A percentile compares a stretch with the other conserved stretches of the same genome.
phyloP scores from a whole-genome alignment of 768 basidiomycete genomes.

The Panaeolus papilionaceus region DNA sequence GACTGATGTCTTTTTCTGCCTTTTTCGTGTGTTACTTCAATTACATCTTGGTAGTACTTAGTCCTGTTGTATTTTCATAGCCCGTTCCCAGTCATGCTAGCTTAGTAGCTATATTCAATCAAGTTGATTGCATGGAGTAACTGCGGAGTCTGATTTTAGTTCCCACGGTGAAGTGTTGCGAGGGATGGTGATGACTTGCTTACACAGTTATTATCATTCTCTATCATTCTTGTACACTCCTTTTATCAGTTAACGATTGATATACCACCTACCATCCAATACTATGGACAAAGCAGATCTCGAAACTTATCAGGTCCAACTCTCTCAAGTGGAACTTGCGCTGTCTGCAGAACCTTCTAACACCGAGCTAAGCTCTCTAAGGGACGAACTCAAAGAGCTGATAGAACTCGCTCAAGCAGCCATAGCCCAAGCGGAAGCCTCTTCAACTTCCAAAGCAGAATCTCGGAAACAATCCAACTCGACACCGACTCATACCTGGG shows the following conservation, averaged over 20 bases:
- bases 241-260: background rate
- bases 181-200: conserved; percentile 4
- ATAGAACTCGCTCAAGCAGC: conserved; percentile 80
- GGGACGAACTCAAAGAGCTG: conserved; percentile 81
- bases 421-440: conserved; percentile 68
- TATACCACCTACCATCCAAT: conserved; percentile 17
- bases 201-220: conserved; percentile 10
- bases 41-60: background rate
- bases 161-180: conserved; percentile 23
- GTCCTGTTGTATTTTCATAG: background rate
- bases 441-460: conserved; percentile 66
- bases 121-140: no score
- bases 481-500: conserved; percentile 63
- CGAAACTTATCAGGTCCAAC: conserved; percentile 89
- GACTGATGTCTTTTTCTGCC: conserved; percentile 39
- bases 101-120: no score
- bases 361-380: conserved; percentile 72
- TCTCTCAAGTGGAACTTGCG: conserved; percentile 86
- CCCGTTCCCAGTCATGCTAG: background rate
- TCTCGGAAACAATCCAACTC: conserved; percentile 59
- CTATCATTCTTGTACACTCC: conserved; percentile 8
- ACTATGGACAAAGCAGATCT: conserved; percentile 75
- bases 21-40: background rate
- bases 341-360: conserved; percentile 80
- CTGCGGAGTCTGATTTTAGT: conserved; percentile 5